These are phyloP conservation scores for Aureobasidium sp. DNA, from an alignment of 2,329 filamentous ascomycete species.

Conservation along the genomic window DNA sequence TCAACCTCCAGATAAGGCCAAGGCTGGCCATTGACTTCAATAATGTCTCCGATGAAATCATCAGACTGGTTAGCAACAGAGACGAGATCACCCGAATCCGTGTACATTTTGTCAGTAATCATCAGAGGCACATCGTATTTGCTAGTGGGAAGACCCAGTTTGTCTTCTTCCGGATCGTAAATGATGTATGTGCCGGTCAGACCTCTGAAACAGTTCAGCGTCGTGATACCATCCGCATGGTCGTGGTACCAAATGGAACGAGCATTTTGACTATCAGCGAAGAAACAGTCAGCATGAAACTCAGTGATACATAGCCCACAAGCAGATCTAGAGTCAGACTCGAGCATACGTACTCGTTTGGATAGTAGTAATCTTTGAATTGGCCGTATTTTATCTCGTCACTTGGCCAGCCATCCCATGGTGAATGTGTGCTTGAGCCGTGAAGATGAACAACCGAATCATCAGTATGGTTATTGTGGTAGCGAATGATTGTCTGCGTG, in stretches of 20 bases:
- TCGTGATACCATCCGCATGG: conserved; percentile 36
- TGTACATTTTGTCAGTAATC: conserved; percentile 44
- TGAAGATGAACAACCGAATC: conserved; percentile 44
- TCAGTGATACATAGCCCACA: no score
- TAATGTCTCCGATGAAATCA: conserved; percentile 48
- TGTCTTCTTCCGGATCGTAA: conserved; percentile 39
- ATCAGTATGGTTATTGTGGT: conserved; percentile 38
- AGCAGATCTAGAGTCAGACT: not conserved
- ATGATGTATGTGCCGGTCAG: conserved; percentile 50
- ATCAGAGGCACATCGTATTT: conserved; percentile 46
- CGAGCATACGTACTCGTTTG: conserved; percentile 31
- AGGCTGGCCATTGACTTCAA: conserved; percentile 51
- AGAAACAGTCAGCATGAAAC: not conserved
- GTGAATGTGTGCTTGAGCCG: conserved; percentile 38
- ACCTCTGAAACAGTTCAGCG: conserved; percentile 47
- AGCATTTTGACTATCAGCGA: not conserved
- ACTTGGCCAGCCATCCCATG: conserved; percentile 47
- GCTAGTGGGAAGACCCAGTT: conserved; percentile 41
- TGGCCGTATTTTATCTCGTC: conserved; percentile 43
- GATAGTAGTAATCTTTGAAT: conserved; percentile 56
- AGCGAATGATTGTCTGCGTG: conserved; percentile 42
- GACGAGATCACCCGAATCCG: conserved; percentile 41
- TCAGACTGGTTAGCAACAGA: conserved; percentile 33
- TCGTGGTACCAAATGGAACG: conserved; percentile 30
- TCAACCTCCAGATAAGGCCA: conserved; percentile 52